Evolutionary conservation across 805 yeast species (phyloP), one percentile per base, ranked within the genome.

Genomic region (Hanseniaspora taiwanica): DNA sequence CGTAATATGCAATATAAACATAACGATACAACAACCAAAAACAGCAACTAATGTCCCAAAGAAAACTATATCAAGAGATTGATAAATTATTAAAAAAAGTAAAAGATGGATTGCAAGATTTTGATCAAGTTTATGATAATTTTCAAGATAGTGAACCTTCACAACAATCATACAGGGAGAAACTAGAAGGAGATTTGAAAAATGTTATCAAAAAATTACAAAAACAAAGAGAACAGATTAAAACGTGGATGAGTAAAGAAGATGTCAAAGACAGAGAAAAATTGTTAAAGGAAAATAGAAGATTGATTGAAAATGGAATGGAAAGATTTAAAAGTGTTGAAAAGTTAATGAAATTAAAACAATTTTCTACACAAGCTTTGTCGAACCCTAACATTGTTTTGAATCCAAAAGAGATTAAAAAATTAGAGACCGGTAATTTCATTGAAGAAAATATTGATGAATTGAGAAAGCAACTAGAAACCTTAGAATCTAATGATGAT

Each of bases 311-410:
- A 52, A 65, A 65, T 47, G 91, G 91, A 45, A 89, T 89, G 98
- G 98, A 89, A 60, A 74, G 86, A 51, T 91, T 89, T 64, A 91
- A 91, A 58, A 89, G 85, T 42, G 84, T 89, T 50, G 98, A 89
- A 61, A 84, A 86, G 62, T 76, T 80, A 47, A 80, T 84, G 74
- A 89, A 89, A 63, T 85, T 93, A 29, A 89, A 89, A 60, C 96
- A 94, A 39, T 89, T 83, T 57, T 78, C 91, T 24, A 85, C 84
- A 54, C 97, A 91, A 60, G 96, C 96, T 1, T 68, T 89, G 46
- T 84, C 81, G 38, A 74, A 76, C 55, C 76, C 78, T 45, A 70
- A 69, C 43, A 65, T 73, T 44, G 66, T 77, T 38, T 55, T 54
- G 35, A 91, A 83, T 55, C 91, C 94, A 9, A 79, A 76, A 46